Conservation (phyloP, 306 rosid species). For the Ziziphus jujuba region DNA sequence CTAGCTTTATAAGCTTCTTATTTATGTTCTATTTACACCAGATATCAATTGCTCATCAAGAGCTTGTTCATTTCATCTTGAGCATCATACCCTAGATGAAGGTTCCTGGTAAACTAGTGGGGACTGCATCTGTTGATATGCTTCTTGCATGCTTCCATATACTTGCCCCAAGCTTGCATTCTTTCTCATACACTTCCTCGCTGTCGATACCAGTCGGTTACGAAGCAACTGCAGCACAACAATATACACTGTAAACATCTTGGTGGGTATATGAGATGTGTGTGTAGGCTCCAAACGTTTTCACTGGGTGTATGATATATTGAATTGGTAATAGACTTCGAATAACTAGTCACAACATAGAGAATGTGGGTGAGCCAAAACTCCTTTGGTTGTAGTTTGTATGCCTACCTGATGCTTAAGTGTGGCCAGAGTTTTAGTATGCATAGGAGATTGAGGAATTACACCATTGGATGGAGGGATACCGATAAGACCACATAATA, state of each 20-base stretch:
- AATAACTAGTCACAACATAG: not conserved
- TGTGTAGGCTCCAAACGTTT: not conserved
- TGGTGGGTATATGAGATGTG: not conserved
- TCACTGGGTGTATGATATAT: not conserved
- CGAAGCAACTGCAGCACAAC: slow-evolving; percentile 55
- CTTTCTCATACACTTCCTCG: slow-evolving; percentile 50
- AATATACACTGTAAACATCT: not conserved
- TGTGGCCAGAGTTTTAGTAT: slow-evolving; percentile 77
- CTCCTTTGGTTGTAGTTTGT: not conserved
- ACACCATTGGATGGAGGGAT: slow-evolving; percentile 87
- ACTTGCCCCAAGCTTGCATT: slow-evolving; percentile 64
- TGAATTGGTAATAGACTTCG: not conserved
- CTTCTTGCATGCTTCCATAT: slow-evolving; percentile 71
- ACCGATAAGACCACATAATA: slow-evolving; percentile 75
- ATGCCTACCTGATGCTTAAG: slow-evolving; percentile 69
- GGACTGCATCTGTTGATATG: slow-evolving; percentile 71
- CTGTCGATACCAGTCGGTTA: slow-evolving; percentile 52
- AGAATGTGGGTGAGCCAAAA: slow-evolving; percentile 1
- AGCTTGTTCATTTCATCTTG: not conserved
- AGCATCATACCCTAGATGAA: slow-evolving; percentile 43
- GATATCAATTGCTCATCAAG: not conserved
- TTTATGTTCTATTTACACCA: not conserved
- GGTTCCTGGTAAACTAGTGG: slow-evolving; percentile 57
- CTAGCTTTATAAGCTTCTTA: not conserved
- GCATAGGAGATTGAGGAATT: slow-evolving; percentile 92